These are phyloP conservation scores for Luffa aegyptiaca DNA, from an alignment of 306 rosid genomes.

Conservation along the genomic window DNA sequence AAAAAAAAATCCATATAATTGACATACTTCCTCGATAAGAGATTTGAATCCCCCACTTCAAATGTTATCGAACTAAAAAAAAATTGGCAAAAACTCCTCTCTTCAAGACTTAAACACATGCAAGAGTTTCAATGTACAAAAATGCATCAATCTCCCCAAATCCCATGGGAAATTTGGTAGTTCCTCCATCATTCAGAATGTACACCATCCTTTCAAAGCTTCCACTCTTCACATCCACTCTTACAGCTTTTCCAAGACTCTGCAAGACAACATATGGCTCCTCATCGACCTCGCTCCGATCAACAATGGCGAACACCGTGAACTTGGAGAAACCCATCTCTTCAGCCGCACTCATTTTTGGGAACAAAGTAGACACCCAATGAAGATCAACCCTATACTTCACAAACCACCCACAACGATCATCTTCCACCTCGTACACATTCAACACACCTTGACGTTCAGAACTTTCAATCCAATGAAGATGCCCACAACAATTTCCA, in stretches of 20 bases:
- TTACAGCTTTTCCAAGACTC: slow-evolving; percentile 14
- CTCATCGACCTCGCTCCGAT: slow-evolving; percentile 10
- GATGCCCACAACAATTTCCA: neutral
- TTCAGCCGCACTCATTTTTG: too few species aligned
- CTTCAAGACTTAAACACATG: neutral
- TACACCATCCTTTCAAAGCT: slow-evolving; percentile 3
- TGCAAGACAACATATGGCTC: slow-evolving; percentile 12
- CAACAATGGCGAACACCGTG: neutral
- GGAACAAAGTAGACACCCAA: too few species aligned
- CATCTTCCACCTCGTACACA: neutral
- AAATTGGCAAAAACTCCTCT: too few species aligned
- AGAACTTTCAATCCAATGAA: too few species aligned
- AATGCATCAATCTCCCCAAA: neutral
- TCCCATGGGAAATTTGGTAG: too few species aligned
- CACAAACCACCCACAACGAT: too few species aligned
- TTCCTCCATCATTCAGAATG: neutral
- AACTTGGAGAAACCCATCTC: neutral
- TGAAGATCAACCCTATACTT: too few species aligned
- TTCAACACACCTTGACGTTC: too few species aligned
- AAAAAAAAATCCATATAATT: too few species aligned
- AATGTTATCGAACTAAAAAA: too few species aligned
- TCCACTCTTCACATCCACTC: neutral
- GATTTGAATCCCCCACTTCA: too few species aligned
- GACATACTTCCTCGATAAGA: too few species aligned
- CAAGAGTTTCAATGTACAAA: slow-evolving; percentile 16